Evolutionary conservation across 192 early-diverging fungal species (phyloP), one percentile per base, ranked within the genome.

Genomic region (Coemansia furcata): DNA sequence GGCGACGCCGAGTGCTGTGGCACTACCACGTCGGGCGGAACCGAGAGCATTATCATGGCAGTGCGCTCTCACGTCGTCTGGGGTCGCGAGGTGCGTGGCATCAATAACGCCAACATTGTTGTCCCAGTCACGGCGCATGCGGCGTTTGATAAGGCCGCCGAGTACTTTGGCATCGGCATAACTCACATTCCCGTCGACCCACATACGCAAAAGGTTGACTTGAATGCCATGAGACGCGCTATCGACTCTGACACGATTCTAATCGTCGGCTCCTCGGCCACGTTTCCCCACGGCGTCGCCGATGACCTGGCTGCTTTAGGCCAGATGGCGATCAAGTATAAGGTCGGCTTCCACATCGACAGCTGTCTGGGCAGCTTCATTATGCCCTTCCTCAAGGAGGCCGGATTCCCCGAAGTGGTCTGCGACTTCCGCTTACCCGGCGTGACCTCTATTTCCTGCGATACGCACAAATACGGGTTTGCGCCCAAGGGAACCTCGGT

Each of bases 401-500:
- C 95, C 14, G 95, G 95, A 21, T 94, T 93, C 83, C 89, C 92
- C 23, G 86, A 92, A 54, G 71, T 87, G 4, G 80, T 78, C 15
- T 91, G 92, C 74, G 97, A 99, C 73, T 96, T 97, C 83, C 83
- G 95, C 44, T 80, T 97, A 15, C 87, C 90, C 6, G 95, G 95
- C 39, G 94, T 99, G 21, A 99, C 95, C 0, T 91, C 93, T 37
- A 96, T 99, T 66, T 96, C 94, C 7, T 93, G 91, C 72, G 97
- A 99, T 82, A 94, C 95, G 0, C 97, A 99, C 88, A 99, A 99
- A 85, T 98, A 98, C 69, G 96, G 96, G 26, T 98, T 98, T 80
- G 96, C 96, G 1, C 95, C 97, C 46, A 99, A 99, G 87, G 97
- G 97, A n/a, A 91, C 92, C 6, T 94, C 92, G 6, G 92, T 97